phyloP scores from a whole-genome alignment of 2,329 filamentous ascomycete species.

The Coniochaeta sp. region DNA sequence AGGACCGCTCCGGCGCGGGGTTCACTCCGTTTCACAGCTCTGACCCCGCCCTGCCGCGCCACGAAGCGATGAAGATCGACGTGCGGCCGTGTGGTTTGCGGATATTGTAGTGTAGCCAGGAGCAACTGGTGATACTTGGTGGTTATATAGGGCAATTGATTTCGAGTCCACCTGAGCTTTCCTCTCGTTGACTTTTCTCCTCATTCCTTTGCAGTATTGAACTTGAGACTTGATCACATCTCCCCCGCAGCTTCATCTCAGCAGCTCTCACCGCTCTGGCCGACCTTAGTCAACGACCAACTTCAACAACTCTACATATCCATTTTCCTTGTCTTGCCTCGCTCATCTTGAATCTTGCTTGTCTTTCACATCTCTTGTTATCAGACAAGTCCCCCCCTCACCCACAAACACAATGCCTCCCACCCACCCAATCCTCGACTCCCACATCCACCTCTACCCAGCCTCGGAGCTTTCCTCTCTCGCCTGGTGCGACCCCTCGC shows the following conservation, averaged over 20 bases:
- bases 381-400: neutral
- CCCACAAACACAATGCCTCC: constrained; percentile 5
- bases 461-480: constrained; percentile 57
- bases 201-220: neutral
- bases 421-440: constrained; percentile 64
- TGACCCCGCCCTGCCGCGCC: too few relatives aligned
- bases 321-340: too few relatives aligned
- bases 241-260: neutral
- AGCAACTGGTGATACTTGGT: neutral
- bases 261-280: neutral
- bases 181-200: neutral
- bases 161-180: neutral
- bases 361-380: too few relatives aligned
- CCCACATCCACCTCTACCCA: constrained; percentile 87
- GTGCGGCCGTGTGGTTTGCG: neutral
- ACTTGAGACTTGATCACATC: neutral
- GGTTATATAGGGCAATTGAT: neutral
- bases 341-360: too few relatives aligned
- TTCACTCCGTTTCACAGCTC: neutral
- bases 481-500: constrained; percentile 57
- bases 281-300: too few relatives aligned
- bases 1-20: neutral
- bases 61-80: neutral
- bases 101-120: too few relatives aligned
- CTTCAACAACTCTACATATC: too few relatives aligned